Base-by-base conservation (phyloP, 2,329 filamentous ascomycete genomes). In the Drechmeria coniospora region DNA sequence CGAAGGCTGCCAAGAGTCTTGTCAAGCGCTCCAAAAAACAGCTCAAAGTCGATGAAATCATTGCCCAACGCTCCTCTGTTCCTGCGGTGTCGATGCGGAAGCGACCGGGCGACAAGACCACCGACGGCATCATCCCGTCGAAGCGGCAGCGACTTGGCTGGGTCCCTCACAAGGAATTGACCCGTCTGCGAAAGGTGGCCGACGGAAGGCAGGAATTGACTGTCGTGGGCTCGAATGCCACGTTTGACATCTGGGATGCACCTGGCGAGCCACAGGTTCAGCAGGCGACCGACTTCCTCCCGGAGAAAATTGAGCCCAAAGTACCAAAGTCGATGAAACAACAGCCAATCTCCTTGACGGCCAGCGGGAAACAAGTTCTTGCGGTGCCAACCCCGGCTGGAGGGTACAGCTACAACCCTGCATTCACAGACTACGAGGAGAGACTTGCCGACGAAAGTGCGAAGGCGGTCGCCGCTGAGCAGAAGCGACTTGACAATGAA, bases 321-420 rank as follows among this genome's bases (percentile, higher is more conserved):
- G 73, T 74, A 7, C 90, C 90, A 4, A 61, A 63, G 28, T 84
- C 87, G 1, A 52, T 93, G 39, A 77, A 77, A 42, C 67, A 79
- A 32, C 68, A 78, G 21, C 81, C 90, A 4, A 65, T 92, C 29
- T 83, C 86, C 4, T 66, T 95, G 17, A 68, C 80, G n/a, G 79
- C 78, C 23, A 82, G 66, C 45, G 86, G 84, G 21, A 92, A 87
- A 50, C 53, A 67, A 0, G 62, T 92, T 7, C 79, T 82, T 1
- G 75, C 84, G 3, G 79, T 98, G 1, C 64, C 68, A 35, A 79
- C 74, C 44, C 90, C 90, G 2, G 67, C 74, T 6, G 82, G 77
- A 11, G 84, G 82, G 33, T 82, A 77, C 51, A 92, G 82, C 42
- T 98, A 98, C 59, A 98, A 98, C 50, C 90, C 90, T 0, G 61